Base-by-base conservation (phyloP, 805 yeast genomes). In the Yamadazyma akitaensis region DNA sequence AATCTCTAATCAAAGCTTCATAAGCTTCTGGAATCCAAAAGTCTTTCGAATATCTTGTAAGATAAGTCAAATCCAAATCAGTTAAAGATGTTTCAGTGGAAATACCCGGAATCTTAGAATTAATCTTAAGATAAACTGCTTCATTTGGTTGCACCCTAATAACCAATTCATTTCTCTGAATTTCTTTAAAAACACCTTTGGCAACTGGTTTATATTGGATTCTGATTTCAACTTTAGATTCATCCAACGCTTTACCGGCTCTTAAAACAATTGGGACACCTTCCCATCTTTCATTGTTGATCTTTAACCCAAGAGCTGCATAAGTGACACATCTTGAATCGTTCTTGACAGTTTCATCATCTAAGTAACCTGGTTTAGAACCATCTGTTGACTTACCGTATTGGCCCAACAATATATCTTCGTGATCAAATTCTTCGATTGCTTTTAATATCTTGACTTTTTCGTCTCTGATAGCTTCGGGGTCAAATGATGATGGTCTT, bases 11-110 rank as follows among this genome's bases (percentile, higher is more conserved):
- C 58, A 94, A 80, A 1, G 97, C 86, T 74, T 94, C 99, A 68
- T 94, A 94, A 36, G 98, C 98, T 75, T 92, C 97, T 38, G 99
- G 98, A 60, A 94, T 91, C 84, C 94, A 86, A 71, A 88, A 85
- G 62, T 88, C 85, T 53, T 86, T 73, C 24, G 76, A 71, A 73
- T 85, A 94, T 63, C 97, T 82, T 42, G 76, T 74, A 46, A 84
- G 71, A 67, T 94, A 94, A 31, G 95, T 86, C 61, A 94, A 76
- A 64, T 94, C 97, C 60, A 94, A 80, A 63, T 92, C 97, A 24
- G 96, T 88, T 50, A 88, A 79, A 26, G 92, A 81, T 16, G 94
- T 85, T 58, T 81, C 79, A 57, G 86, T 85, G 42, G 92, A 78
- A 50, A 91, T 76, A 54, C 99, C 99, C 2, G 99, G 98, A 48